Evolutionary conservation across 495 filamentous ascomycete genomes (phyloP), one percentile per base, ranked within the genome.

Genomic region (Neurospora sp.): DNA sequence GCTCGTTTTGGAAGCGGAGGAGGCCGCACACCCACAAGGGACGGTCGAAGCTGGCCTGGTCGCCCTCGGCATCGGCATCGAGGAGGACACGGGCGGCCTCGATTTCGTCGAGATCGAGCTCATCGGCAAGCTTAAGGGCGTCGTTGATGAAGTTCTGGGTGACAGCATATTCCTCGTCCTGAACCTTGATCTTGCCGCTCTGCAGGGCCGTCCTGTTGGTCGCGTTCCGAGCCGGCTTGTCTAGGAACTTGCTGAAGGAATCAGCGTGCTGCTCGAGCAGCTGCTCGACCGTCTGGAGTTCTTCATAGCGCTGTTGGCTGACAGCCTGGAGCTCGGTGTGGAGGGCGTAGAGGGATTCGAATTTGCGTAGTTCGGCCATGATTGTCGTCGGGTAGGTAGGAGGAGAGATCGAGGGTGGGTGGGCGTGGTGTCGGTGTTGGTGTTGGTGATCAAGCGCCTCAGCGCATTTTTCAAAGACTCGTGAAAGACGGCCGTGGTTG

Each of bases 81-180:
- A 96, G 80, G 72, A 95, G 88, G 35, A 97, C 83, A 69, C 85
- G 81, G 8, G 94, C 92, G 27, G 96, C 91, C 78, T 94, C 85
- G 69, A 97, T 76, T 81, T 99, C 96, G 82, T 99, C 95, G 38
- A 99, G 85, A 76, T 97, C 88, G 71, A 98, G 85, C 35, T 90
- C 90, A 82, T 98, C 95, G 70, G 94, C 93, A 44, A 98, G 82
- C 78, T 92, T 87, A 20, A 94, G 84, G 41, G 90, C 86, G 72
- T 89, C 87, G 80, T 96, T 90, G 80, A 93, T 87, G 80, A 98
- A 98, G 76, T 95, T 90, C 48, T 90, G 85, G 79, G 97, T 98
- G 79, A 98, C 83, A n/a, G 87, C 77, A 79, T 93, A 98, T 76
- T 94, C 89, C 10, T 87, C 86, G 73, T 90, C 90, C 75, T 88